Evolutionary conservation across 2,329 filamentous ascomycete genomes (phyloP).

Genomic region (Botrytis paeoniae): DNA sequence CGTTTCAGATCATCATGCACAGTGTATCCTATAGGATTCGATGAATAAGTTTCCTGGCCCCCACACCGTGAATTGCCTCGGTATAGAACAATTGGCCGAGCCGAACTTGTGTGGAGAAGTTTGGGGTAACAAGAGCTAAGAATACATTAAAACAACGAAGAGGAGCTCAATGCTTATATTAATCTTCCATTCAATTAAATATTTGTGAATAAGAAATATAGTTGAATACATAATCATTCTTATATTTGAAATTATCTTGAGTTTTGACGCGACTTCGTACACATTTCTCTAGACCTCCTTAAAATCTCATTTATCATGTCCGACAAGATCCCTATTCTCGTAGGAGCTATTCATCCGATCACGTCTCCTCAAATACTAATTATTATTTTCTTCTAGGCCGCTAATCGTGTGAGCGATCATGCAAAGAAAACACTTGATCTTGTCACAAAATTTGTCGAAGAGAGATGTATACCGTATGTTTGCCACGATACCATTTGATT

Average conservation of each 20-base stretch:
- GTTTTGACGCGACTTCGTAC: not conserved
- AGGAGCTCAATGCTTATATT: not conserved
- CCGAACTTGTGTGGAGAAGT: slow-evolving; percentile 27
- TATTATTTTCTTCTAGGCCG: slow-evolving; percentile 29
- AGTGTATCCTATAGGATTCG: not conserved
- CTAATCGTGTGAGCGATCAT: slow-evolving; percentile 67
- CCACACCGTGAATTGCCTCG: slow-evolving; percentile 25
- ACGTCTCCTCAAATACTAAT: slow-evolving; percentile 24
- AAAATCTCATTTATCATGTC: slow-evolving; percentile 41
- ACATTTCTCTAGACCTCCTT: not conserved
- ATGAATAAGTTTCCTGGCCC: not conserved
- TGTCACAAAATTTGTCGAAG: slow-evolving; percentile 94
- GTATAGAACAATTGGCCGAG: slow-evolving; percentile 22
- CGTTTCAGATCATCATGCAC: not conserved
- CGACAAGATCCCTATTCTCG: slow-evolving; percentile 47
- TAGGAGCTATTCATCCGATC: slow-evolving; percentile 33
- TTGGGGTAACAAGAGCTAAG: slow-evolving; percentile 19
- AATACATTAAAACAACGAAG: not conserved
- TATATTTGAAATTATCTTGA: not conserved
- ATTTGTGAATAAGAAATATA: not conserved
- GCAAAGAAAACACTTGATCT: slow-evolving; percentile 82
- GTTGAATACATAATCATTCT: not conserved
- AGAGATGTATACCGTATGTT: slow-evolving; percentile 79
- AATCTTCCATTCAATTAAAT: not conserved
- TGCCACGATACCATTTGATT: not conserved